Base-by-base conservation (phyloP, 1,284 basidiomycete genomes). In the Sporisorium exsertum region DNA sequence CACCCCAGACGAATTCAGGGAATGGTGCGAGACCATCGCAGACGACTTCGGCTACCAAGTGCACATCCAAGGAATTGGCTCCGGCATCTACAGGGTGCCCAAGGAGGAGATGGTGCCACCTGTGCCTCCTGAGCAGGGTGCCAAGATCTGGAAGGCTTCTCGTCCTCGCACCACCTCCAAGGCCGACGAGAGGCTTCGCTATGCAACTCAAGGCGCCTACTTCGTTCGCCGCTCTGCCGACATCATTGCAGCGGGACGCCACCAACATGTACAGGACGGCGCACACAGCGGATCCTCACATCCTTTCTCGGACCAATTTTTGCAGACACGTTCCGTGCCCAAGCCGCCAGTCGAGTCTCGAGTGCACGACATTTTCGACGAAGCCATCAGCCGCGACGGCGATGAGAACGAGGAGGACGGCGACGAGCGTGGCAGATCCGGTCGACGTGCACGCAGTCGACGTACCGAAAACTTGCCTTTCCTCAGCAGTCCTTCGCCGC, bases 1-100 rank as follows among this genome's bases (percentile, higher is more conserved):
- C 93, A 96, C 93, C 0, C 86, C 87, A 0, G 89, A 90, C 3
- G 95, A 97, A 84, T 97, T 95, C 84, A 83, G 86, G 32, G 78
- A 81, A 10, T 97, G 93, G 92, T 94, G 92, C 84, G 79, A 86
- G 26, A 85, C 83, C 0, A 88, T 88, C 3, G 93, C 92, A 0
- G 85, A 86, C 10, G 89, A 90, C 68, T 95, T 92, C 91, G 93
- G 92, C 6, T 95, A 94, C 74, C 86, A 87, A 1, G 89, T 92
- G 3, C 55, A 45, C 8, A 58, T 77, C 42, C 45, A 64, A 45
- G 74, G 74, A 20, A 40, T 77, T 7, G 74, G 70, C 7, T 42
- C 63, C 18, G 74, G 74, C 43, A 77, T 77, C 54, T 66, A 77
- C 42, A 37, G 73, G 12, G 47, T 65, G 8, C 54, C 61, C 33